Base-by-base conservation (phyloP, 2,329 filamentous ascomycete species). In the Aureobasidium zeae region DNA sequence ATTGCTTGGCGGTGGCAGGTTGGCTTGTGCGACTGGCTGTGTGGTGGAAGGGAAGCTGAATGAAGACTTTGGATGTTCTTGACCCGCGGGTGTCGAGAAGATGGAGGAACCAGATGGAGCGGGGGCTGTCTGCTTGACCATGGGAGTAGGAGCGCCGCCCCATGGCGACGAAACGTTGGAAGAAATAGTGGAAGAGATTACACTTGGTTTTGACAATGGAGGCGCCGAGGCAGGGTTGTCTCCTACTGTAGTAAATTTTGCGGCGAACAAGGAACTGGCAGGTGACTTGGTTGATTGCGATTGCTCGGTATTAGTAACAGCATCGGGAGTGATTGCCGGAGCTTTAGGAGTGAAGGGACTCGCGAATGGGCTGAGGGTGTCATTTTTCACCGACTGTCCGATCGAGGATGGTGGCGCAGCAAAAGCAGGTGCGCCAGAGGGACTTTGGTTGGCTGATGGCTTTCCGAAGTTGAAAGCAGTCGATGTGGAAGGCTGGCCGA, bases 301-400 rank as follows among this genome's bases (percentile, higher is more conserved):
- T 24, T 36, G 11, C 8, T 28, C 31, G 6, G 22, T 21, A 3
- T 22, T 35, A 12, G 19, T 20, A 17, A n/a, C 5, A 19, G 7
- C 22, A 10, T 36, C 31, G 8, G 33, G 5, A 6, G 19, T 15
- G 21, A n/a, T 13, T 12, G 13, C 12, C 22, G 25, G n/a, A 1
- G 42, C 29, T 4, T 21, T 5, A 10, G n/a, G 28, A 20, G 15
- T 21, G 15, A 34, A 44, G 4, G 30, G 15, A 32, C 20, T 39
- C 15, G 32, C 42, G 26, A 30, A 43, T 24, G n/a, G 21, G 16
- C 10, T 43, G 46, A n/a, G 17, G 47, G 26, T 3, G 26, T 20
- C n/a, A 46, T n/a, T 28, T n/a, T 20, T 16, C 10, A 38, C 24
- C 20, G 52, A 49, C 35, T 50, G 41, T 15, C 49, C 48, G 33